phyloP scores from a whole-genome alignment of 1,284 basidiomycete species.

The Gomphus sp. region DNA sequence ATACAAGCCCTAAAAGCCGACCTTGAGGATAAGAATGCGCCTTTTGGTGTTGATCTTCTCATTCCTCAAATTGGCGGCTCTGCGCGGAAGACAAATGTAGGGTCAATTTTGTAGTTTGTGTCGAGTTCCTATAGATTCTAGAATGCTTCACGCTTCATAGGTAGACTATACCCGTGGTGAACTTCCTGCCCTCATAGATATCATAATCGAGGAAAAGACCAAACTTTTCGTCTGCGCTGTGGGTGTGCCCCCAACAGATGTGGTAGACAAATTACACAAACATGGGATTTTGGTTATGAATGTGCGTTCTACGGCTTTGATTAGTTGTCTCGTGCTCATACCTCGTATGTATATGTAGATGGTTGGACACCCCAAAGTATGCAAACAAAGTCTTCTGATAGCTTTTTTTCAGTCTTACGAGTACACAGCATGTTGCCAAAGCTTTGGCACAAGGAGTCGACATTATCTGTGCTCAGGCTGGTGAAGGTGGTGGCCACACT shows the following conservation, averaged over 20 bases:
- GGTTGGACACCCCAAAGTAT: conserved; percentile 74
- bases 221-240: conserved; percentile 81
- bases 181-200: conserved; percentile 69
- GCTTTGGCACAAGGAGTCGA: conserved; percentile 77
- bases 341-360: conserved; percentile 35
- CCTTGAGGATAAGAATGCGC: conserved; percentile 59
- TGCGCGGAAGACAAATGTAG: conserved; percentile 79
- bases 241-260: conserved; percentile 72
- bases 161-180: conserved; percentile 78
- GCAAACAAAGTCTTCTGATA: not conserved
- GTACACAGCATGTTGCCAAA: conserved; percentile 55
- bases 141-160: conserved; percentile 25
- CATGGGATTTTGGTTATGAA: conserved; percentile 83
- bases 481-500: conserved; percentile 82
- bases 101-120: conserved; percentile 14
- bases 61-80: conserved; percentile 74
- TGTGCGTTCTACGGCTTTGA: conserved; percentile 25
- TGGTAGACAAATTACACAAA: conserved; percentile 71
- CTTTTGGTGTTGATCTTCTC: conserved; percentile 83
- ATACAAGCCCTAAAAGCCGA: conserved; percentile 67
- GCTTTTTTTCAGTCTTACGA: not conserved
- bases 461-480: conserved; percentile 83
- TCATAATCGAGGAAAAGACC: conserved; percentile 82
- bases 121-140: conserved; percentile 6
- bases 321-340: conserved; percentile 1